Conservation (phyloP, 352 stramenopile species). For the Phytopythium helicoides region DNA sequence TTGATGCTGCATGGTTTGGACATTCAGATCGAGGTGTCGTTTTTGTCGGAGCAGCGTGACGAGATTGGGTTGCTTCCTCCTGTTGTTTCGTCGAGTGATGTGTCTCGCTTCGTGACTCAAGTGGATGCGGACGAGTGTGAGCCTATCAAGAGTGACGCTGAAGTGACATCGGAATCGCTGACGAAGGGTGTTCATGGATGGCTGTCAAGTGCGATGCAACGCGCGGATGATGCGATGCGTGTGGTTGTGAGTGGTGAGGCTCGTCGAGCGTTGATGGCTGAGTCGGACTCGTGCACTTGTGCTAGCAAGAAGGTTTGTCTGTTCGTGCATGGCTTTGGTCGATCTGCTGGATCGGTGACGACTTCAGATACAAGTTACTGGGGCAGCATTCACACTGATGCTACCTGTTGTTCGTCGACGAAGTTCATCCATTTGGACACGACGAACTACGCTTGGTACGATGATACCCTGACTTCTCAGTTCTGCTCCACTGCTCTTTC, state of each 20-base stretch:
- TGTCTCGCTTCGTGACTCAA: no score
- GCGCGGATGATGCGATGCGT: no score
- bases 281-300: conserved; percentile 8
- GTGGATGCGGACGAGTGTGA: no score
- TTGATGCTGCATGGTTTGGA: no score
- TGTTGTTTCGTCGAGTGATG: no score
- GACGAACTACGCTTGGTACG: conserved; percentile 20
- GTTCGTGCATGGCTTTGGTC: conserved; percentile 30
- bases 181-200: no score
- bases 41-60: no score
- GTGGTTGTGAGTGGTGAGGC: neutral
- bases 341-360: neutral
- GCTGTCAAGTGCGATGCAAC: no score
- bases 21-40: no score
- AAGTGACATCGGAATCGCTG: no score
- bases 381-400: conserved; percentile 21
- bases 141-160: no score
- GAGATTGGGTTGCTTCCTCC: no score
- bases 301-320: conserved; percentile 22
- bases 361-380: conserved; percentile 16
- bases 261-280: neutral
- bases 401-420: conserved; percentile 22
- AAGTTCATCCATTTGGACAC: conserved; percentile 36
- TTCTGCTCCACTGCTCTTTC: conserved; percentile 17
- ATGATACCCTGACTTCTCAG: conserved; percentile 7